phyloP scores from a whole-genome alignment of 805 yeast species.

The Saturnispora ahearnii region DNA sequence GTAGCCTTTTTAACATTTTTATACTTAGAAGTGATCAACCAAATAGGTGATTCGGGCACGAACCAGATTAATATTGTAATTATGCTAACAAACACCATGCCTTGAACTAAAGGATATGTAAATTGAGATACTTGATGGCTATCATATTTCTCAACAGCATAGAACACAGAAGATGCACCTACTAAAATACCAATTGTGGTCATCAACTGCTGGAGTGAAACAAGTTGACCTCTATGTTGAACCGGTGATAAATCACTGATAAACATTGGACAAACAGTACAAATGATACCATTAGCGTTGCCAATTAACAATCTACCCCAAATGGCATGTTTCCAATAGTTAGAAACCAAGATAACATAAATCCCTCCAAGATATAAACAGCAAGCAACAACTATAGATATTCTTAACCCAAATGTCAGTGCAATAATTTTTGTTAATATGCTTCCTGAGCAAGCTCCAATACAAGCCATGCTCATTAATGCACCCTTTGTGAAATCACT shows the following conservation, averaged over 20 bases:
- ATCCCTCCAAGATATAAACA: constrained; percentile 18
- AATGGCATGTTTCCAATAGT: constrained; percentile 20
- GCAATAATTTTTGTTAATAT: constrained; percentile 17
- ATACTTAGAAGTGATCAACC: constrained; percentile 16
- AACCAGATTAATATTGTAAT: constrained; percentile 16
- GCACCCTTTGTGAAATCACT: constrained; percentile 23
- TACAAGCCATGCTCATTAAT: constrained; percentile 23
- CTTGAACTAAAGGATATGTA: constrained; percentile 17
- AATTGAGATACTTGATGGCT: constrained; percentile 15
- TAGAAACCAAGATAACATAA: constrained; percentile 14
- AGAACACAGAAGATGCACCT: constrained; percentile 23
- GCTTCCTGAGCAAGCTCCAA: constrained; percentile 29
- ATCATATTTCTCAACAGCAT: constrained; percentile 11
- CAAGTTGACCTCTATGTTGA: constrained; percentile 24
- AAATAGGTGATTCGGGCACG: constrained; percentile 30
- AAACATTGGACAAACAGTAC: constrained; percentile 30
- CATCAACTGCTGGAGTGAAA: constrained; percentile 27
- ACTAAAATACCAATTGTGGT: constrained; percentile 28
- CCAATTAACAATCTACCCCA: constrained; percentile 27
- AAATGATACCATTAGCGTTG: constrained; percentile 23
- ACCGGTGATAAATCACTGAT: constrained; percentile 30
- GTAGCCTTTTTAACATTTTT: constrained; percentile 11
- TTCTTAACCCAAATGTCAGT: constrained; percentile 21
- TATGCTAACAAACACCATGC: constrained; percentile 11
- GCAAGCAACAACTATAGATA: constrained; percentile 18